phyloP scores from a whole-genome alignment of 805 yeast species.

The Soucietia sequanensis region DNA sequence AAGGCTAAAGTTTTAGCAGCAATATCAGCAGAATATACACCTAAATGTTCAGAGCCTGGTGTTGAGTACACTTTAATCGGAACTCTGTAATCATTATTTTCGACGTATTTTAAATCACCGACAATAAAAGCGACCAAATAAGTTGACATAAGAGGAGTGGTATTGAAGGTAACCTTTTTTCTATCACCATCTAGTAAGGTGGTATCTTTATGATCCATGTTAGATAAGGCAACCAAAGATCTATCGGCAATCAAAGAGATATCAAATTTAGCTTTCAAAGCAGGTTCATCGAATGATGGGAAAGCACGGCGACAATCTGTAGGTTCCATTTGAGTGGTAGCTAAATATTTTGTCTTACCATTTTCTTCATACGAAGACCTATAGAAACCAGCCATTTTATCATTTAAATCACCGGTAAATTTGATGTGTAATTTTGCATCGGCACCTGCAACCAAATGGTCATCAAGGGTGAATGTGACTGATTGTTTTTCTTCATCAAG shows the following conservation, averaged over 20 bases:
- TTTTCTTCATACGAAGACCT: slow-evolving; percentile 63
- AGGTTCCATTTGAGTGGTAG: slow-evolving; percentile 85
- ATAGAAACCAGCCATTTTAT: slow-evolving; percentile 82
- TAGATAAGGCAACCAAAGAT: slow-evolving; percentile 59
- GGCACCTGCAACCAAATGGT: slow-evolving; percentile 33
- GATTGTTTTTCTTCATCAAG: slow-evolving; percentile 39
- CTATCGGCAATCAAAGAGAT: slow-evolving; percentile 58
- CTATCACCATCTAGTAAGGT: slow-evolving; percentile 39
- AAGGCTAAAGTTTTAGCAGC: slow-evolving; percentile 74
- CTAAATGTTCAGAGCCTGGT: slow-evolving; percentile 71
- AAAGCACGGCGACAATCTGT: slow-evolving; percentile 85
- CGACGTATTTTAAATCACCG: slow-evolving; percentile 76
- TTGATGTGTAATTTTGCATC: slow-evolving; percentile 46
- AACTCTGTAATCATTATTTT: slow-evolving; percentile 60
- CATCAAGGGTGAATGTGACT: slow-evolving; percentile 39
- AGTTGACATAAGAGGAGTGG: slow-evolving; percentile 85
- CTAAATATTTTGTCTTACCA: slow-evolving; percentile 67
- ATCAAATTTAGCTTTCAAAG: slow-evolving; percentile 71
- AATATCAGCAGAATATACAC: slow-evolving; percentile 68
- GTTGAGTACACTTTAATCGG: slow-evolving; percentile 83
- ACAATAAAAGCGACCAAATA: slow-evolving; percentile 80
- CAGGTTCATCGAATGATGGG: slow-evolving; percentile 86
- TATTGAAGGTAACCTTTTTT: slow-evolving; percentile 61
- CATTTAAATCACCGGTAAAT: slow-evolving; percentile 65
- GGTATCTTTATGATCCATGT: slow-evolving; percentile 63